Conservation (phyloP, 164 flowering plant genomes). For the Cinnamomum chago region DNA sequence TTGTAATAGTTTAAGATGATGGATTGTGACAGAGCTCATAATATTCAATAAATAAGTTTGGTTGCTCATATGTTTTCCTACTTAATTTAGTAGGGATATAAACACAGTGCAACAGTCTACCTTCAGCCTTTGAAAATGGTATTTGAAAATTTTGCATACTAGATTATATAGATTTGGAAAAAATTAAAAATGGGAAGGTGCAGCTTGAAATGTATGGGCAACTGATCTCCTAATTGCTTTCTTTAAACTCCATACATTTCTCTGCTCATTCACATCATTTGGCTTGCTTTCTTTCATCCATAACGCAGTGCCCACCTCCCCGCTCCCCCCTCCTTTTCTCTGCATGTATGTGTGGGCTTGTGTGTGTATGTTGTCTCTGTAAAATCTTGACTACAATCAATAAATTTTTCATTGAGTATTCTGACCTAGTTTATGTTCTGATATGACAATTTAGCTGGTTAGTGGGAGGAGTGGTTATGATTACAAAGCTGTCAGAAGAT, state of each 20-base stretch:
- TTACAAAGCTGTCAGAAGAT: constrained; percentile 76
- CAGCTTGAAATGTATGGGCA: not conserved
- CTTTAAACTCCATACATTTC: not conserved
- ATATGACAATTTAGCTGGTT: constrained; percentile 31
- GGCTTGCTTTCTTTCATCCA: not conserved
- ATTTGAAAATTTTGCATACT: no score
- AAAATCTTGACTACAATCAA: not conserved
- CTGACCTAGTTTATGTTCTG: not conserved
- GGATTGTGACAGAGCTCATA: not conserved
- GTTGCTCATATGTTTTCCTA: not conserved
- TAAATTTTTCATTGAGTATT: not conserved
- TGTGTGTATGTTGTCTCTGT: no score
- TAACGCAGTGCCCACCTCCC: not conserved
- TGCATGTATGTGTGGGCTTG: not conserved
- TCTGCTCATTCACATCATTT: not conserved
- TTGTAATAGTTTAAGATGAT: not conserved
- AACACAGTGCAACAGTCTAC: not conserved
- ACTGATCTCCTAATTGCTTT: not conserved
- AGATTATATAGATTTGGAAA: no score
- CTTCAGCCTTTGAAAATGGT: no score
- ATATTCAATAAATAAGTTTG: no score
- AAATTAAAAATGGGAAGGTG: not conserved
- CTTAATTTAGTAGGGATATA: not conserved
- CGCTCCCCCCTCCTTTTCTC: not conserved
- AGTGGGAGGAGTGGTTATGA: constrained; percentile 62